These are phyloP conservation scores for Begonia fuchsioides DNA, from an alignment of 306 rosid species.

Conservation along the genomic window DNA sequence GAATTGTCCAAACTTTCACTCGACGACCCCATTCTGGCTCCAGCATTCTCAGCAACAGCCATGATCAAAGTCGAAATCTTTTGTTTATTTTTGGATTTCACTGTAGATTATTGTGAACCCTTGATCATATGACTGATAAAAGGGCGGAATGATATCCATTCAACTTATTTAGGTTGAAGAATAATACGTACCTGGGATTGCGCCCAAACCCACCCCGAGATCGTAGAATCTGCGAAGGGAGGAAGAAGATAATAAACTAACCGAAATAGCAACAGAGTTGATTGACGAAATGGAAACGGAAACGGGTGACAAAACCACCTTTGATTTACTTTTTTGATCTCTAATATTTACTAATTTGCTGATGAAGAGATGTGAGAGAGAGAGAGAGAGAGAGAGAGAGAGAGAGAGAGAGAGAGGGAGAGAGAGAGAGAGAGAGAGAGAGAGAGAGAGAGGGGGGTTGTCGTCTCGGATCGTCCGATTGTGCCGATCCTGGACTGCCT, in stretches of 20 bases:
- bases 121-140: neutral
- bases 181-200: neutral
- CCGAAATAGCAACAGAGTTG: neutral
- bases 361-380: neutral
- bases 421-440: too few relatives aligned
- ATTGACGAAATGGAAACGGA: neutral
- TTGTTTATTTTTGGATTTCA: neutral
- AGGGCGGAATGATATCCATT: neutral
- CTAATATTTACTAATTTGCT: conserved; percentile 1
- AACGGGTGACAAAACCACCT: neutral
- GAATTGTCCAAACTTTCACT: conserved; percentile 42
- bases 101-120: neutral
- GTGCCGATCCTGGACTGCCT: conserved; percentile 34
- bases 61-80: conserved; percentile 25
- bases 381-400: neutral
- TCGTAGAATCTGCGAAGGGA: neutral
- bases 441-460: neutral
- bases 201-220: conserved; percentile 1
- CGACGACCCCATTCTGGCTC: conserved; percentile 1
- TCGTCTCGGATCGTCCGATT: conserved; percentile 51
- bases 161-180: neutral
- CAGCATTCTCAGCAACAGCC: conserved; percentile 85
- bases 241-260: neutral
- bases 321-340: conserved; percentile 1
- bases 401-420: conserved; percentile 3